Base-by-base conservation (phyloP, 495 filamentous ascomycete genomes). In the Antarctomyces pellizariae region DNA sequence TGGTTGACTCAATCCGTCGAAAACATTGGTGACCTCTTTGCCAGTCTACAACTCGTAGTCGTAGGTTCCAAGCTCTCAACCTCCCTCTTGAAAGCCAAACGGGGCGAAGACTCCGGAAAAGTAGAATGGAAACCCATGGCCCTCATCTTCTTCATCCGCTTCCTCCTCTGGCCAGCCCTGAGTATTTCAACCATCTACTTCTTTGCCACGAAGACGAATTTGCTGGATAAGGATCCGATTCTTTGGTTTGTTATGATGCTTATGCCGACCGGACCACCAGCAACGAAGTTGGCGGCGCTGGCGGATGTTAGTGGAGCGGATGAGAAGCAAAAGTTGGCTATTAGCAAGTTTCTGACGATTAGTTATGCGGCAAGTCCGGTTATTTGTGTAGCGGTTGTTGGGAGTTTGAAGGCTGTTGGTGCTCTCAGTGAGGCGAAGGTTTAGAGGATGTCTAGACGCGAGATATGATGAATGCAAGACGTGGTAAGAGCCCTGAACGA, bases 211-310 rank as follows among this genome's bases (percentile, higher is more conserved):
- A 57, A 56, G 26, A 76, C 71, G 0, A 34, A 36, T 7, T 15
- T 71, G 7, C 44, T 80, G 3, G 44, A 49, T 7, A 28, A 50
- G 3, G 74, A 82, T 38, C 72, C 75, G 0, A 64, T 80, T 10
- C 42, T 79, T 9, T 79, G 67, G 67, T 80, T 77, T 34, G 49
- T 49, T 5, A 55, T 79, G 54, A 79, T 77, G 71, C 39, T 78
- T 7, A 76, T 78, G 64, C 72, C 75, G 0, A 55, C 58, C 2
- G 74, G 75, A 0, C 74, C 71, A 10, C 62, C 66, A 2, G 68
- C 72, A 0, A 59, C 76, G 56, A 70, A 69, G 29, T 44, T 76
- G 13, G 62, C 65, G 5, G 62, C 65, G 1, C 42, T 77, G 18
- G 57, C 70, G 2, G 71, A 79, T 32, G 54, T 78, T 2, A 64